Percentiles rank a stretch among this genome's conserved stretches.
Conservation (phyloP, 805 yeast genomes). For the Candida hispaniensis region DNA sequence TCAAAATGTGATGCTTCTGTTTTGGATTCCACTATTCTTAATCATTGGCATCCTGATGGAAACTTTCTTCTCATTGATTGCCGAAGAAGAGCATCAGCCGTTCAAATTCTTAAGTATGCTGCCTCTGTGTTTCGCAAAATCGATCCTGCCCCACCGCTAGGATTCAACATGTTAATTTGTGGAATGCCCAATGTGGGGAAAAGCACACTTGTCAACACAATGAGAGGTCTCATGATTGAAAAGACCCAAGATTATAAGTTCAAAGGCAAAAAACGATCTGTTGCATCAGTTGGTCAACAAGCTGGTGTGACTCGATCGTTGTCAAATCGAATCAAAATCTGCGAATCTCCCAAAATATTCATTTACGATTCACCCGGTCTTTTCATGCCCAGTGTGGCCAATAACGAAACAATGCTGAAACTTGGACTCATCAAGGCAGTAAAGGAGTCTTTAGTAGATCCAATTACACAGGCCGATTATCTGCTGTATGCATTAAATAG, state of each 20-base stretch:
- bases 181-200: constrained; percentile 99
- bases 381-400: constrained; percentile 60
- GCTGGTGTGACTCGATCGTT: constrained; percentile 86
- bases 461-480: constrained; percentile 78
- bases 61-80: constrained; percentile 52
- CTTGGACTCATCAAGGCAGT: constrained; percentile 69
- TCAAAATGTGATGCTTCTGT: constrained; percentile 13
- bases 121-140: constrained; percentile 34
- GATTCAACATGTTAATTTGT: constrained; percentile 60
- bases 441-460: constrained; percentile 59
- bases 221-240: constrained; percentile 39
- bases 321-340: constrained; percentile 60
- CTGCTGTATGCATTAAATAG: constrained; percentile 58
- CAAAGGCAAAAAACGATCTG: constrained; percentile 36
- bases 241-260: constrained; percentile 14
- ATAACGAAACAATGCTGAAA: constrained; percentile 59
- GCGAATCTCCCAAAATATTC: constrained; percentile 49
- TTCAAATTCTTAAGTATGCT: constrained; percentile 40
- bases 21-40: constrained; percentile 21
- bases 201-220: constrained; percentile 69
- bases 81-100: constrained; percentile 41
- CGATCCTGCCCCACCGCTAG: constrained; percentile 73
- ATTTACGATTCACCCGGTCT: constrained; percentile 93
- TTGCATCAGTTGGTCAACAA: constrained; percentile 71
- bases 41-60: constrained; percentile 39